Conservation (phyloP, 108 stramenopile genomes). For the Conticribra weissflogii region DNA sequence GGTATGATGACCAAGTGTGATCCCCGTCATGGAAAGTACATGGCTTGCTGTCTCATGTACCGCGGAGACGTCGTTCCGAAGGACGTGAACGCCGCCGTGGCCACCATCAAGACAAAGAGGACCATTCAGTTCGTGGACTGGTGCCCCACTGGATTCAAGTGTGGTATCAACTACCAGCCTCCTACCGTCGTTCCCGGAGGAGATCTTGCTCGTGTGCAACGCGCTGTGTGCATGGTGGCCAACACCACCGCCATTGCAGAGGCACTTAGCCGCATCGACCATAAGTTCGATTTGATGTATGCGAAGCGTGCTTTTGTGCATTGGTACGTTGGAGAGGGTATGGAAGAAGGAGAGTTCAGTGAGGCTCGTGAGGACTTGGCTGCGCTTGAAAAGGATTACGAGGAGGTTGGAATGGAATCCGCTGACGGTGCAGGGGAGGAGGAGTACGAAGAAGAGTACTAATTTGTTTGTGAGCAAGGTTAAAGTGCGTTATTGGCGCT, state of each 20-base stretch:
- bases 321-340: slow-evolving; percentile 99
- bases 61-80: slow-evolving; percentile 95
- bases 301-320: slow-evolving; percentile 99
- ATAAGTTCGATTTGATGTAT: slow-evolving; percentile 99
- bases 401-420: slow-evolving; percentile 95
- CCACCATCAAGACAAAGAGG: slow-evolving; percentile 96
- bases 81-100: slow-evolving; percentile 93
- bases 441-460: slow-evolving; percentile 91
- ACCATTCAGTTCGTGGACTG: slow-evolving; percentile 97
- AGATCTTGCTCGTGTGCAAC: slow-evolving; percentile 94
- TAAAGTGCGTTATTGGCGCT: no score
- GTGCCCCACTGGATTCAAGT: slow-evolving; percentile 99
- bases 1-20: slow-evolving; percentile 98
- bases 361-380: slow-evolving; percentile 99
- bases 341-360: slow-evolving; percentile 99
- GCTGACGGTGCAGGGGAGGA: slow-evolving; percentile 94
- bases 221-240: slow-evolving; percentile 99
- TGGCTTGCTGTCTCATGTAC: slow-evolving; percentile 99
- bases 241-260: slow-evolving; percentile 99
- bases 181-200: slow-evolving; percentile 95
- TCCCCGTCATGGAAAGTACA: slow-evolving; percentile 99
- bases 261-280: slow-evolving; percentile 97
- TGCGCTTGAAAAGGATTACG: slow-evolving; percentile 98
- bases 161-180: slow-evolving; percentile 98
- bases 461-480: no score